phyloP scores from a whole-genome alignment of 1,284 basidiomycete species.

The Pseudozyma flocculosa region DNA sequence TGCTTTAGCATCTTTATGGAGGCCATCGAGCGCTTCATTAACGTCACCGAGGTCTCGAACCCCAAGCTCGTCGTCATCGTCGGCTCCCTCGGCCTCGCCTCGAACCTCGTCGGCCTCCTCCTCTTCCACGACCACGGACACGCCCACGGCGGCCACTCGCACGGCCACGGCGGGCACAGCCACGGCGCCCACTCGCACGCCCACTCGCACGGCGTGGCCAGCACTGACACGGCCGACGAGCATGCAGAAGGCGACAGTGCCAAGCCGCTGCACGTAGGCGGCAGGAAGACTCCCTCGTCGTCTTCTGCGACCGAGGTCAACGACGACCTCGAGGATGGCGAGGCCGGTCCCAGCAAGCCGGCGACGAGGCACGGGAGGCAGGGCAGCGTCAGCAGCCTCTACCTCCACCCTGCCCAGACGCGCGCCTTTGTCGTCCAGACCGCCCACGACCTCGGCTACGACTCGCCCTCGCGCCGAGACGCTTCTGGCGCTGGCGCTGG shows the following conservation, averaged over 20 bases:
- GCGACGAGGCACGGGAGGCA: constrained; percentile 16
- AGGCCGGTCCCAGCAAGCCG: constrained; percentile 1
- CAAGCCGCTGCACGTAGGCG: constrained; percentile 5
- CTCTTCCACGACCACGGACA: constrained; percentile 74
- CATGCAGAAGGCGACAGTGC: constrained; percentile 6
- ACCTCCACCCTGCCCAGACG: constrained; percentile 82
- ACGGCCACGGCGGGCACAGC: constrained; percentile 63
- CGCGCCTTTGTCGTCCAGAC: constrained; percentile 83
- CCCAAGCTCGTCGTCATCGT: constrained; percentile 84
- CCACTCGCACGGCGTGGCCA: constrained; percentile 17
- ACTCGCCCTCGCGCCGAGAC: constrained; percentile 17
- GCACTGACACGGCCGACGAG: constrained; percentile 10
- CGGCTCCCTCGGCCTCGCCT: constrained; percentile 81
- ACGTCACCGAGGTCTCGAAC: constrained; percentile 74
- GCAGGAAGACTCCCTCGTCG: constrained; percentile 13
- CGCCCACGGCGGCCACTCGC: constrained; percentile 63
- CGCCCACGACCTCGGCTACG: constrained; percentile 71
- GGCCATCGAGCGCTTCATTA: constrained; percentile 86
- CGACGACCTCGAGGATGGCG: constrained; percentile 7
- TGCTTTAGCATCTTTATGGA: constrained; percentile 95
- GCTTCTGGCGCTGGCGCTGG: background rate
- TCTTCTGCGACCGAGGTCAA: background rate
- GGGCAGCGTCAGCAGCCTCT: constrained; percentile 60
- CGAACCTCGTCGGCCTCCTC: constrained; percentile 89
- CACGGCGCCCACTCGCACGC: constrained; percentile 27